A percentile compares a stretch with the other conserved stretches of the same genome.
Evolutionary conservation across 2,329 filamentous ascomycete genomes (phyloP).

Genomic region (Ophiostoma sp.): DNA sequence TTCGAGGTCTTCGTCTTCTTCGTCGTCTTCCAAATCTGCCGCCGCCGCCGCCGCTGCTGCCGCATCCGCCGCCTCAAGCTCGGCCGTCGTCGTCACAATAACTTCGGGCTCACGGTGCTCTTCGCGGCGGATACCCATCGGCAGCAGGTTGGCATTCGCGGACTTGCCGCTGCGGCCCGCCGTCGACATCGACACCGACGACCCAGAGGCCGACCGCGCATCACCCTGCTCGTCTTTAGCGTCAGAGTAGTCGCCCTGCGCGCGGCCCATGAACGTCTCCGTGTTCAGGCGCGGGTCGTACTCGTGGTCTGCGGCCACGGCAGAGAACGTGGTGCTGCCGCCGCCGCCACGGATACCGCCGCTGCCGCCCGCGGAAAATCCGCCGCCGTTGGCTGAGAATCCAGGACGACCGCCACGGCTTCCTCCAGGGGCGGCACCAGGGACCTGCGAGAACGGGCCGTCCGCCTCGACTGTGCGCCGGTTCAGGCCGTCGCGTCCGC

Average conservation of each 20-base stretch:
- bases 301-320: constrained; percentile 34
- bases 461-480: constrained; percentile 33
- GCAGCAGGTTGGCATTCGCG: constrained; percentile 35
- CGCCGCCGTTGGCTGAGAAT: constrained; percentile 23
- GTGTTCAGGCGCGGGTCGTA: constrained; percentile 51
- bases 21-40: neutral
- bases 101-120: constrained; percentile 52
- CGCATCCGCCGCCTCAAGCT: constrained; percentile 47
- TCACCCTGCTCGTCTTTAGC: constrained; percentile 42
- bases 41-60: constrained; percentile 22
- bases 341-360: constrained; percentile 21
- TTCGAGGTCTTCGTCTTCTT: constrained; percentile 27
- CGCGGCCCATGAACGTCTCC: constrained; percentile 48
- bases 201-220: neutral
- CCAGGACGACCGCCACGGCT: constrained; percentile 21
- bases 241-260: constrained; percentile 39
- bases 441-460: constrained; percentile 36
- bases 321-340: constrained; percentile 22
- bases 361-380: constrained; percentile 25
- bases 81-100: constrained; percentile 52
- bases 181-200: constrained; percentile 29
- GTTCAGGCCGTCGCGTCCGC: constrained; percentile 30
- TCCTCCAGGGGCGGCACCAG: constrained; percentile 24
- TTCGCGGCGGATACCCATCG: constrained; percentile 52
- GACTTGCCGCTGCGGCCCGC: constrained; percentile 28